phyloP scores from a whole-genome alignment of 441 rosid genomes.

The Brassica balearica region DNA sequence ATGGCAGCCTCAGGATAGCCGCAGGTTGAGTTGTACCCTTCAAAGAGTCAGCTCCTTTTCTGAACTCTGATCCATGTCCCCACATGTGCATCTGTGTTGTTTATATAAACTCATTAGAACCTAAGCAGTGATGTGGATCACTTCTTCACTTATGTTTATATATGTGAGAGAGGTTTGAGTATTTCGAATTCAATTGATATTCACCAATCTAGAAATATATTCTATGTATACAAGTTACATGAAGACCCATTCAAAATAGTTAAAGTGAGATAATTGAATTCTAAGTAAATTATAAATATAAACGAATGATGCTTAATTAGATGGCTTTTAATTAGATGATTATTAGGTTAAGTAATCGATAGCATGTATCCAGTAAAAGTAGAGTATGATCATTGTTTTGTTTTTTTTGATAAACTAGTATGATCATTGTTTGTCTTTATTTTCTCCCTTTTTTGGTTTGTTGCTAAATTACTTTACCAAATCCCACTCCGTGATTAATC shows the following conservation, averaged over 20 bases:
- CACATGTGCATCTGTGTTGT: slow-evolving; percentile 97
- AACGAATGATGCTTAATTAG: slow-evolving; percentile 67
- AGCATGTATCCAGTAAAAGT: slow-evolving; percentile 34
- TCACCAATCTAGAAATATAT: not conserved
- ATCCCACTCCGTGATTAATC: slow-evolving; percentile 46
- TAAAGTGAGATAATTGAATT: not conserved
- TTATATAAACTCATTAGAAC: slow-evolving; percentile 63
- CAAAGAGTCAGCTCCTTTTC: slow-evolving; percentile 92
- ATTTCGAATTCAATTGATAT: not conserved
- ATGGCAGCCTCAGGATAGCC: slow-evolving; percentile 87
- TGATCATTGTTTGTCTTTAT: slow-evolving; percentile 21
- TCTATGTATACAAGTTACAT: not conserved
- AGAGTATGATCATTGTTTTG: slow-evolving; percentile 22
- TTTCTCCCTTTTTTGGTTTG: not conserved
- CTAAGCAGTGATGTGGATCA: slow-evolving; percentile 20
- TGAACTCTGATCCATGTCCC: slow-evolving; percentile 99
- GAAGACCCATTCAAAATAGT: not conserved
- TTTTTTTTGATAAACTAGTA: not conserved
- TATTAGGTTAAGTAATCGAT: slow-evolving; percentile 54
- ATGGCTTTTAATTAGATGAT: slow-evolving; percentile 50
- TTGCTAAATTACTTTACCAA: slow-evolving; percentile 43
- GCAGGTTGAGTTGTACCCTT: slow-evolving; percentile 92
- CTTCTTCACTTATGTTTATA: slow-evolving; percentile 51
- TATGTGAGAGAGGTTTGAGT: not conserved
- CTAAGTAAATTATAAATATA: slow-evolving; percentile 57